Percentiles rank a stretch among this genome's conserved stretches.
These are phyloP conservation scores for Magnusiomyces suaveolens DNA, from an alignment of 1,139 yeast genomes.

Conservation along the genomic window DNA sequence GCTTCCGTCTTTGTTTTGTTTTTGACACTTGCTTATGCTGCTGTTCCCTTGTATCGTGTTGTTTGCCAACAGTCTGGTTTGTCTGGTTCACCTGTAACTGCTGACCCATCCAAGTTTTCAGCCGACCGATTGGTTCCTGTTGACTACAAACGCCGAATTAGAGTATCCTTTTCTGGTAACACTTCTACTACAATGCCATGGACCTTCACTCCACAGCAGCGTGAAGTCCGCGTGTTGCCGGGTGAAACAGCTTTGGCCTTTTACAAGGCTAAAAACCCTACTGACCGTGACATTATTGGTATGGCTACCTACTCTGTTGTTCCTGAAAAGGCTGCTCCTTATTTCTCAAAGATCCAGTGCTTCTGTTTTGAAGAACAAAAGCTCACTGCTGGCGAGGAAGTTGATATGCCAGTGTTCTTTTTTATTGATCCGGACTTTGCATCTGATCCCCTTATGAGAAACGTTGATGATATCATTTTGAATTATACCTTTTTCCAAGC, in stretches of 20 bases:
- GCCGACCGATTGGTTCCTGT: conserved; percentile 84
- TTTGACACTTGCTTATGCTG: conserved; percentile 74
- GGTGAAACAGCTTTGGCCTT: conserved; percentile 98
- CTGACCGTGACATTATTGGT: conserved; percentile 87
- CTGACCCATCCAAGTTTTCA: conserved; percentile 70
- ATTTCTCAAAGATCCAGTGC: conserved; percentile 93
- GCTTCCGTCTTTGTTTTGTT: conserved; percentile 62
- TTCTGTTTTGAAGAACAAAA: conserved; percentile 97
- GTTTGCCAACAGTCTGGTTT: conserved; percentile 93
- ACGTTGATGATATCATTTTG: conserved; percentile 78
- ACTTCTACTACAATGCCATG: conserved; percentile 89
- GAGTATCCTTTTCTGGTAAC: conserved; percentile 82
- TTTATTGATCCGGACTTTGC: conserved; percentile 97
- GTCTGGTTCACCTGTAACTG: conserved; percentile 82
- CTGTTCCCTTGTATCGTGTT: conserved; percentile 88
- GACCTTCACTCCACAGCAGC: conserved; percentile 90
- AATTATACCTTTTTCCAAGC: conserved; percentile 80
- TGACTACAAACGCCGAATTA: conserved; percentile 70
- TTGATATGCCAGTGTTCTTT: conserved; percentile 98
- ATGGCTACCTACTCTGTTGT: conserved; percentile 97
- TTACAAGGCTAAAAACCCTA: conserved; percentile 78
- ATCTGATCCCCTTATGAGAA: conserved; percentile 86
- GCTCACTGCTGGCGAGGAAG: conserved; percentile 91
- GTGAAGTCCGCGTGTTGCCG: conserved; percentile 87
- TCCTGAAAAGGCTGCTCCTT: conserved; percentile 94